Percentiles rank a stretch among this genome's conserved stretches.
Conservation (phyloP, 139 green algal species). For the Coelastrella sp. region DNA sequence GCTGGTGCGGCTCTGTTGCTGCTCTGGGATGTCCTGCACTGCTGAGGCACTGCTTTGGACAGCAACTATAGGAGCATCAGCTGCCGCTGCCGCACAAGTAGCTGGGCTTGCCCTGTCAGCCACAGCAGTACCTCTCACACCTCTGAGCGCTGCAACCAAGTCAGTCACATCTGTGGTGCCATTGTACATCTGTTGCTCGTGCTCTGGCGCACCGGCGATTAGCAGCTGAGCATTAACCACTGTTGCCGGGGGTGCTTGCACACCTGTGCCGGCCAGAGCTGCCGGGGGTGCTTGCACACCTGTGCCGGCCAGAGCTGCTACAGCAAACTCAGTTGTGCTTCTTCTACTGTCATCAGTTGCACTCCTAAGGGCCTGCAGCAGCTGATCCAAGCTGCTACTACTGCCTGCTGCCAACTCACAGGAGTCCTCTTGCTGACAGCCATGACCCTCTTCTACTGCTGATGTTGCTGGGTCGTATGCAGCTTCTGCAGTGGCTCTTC, state of each 20-base stretch:
- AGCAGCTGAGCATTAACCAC: neutral
- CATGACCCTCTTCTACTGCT: neutral
- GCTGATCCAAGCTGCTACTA: neutral
- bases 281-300: neutral
- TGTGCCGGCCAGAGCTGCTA: neutral
- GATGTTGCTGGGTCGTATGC: neutral
- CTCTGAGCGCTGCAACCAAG: neutral
- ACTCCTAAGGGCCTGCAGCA: neutral
- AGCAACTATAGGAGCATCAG: too few species aligned
- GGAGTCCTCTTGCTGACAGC: neutral
- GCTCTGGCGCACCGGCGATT: neutral
- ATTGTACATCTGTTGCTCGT: neutral
- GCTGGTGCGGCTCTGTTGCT: neutral
- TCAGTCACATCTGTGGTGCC: neutral
- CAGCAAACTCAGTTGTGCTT: neutral
- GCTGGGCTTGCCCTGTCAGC: neutral
- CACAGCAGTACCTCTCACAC: neutral
- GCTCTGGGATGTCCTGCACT: too few species aligned
- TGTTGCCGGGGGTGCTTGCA: neutral
- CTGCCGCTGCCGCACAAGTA: too few species aligned
- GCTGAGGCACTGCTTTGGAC: too few species aligned
- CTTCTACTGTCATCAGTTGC: conserved; percentile 29
- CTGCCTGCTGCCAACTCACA: neutral
- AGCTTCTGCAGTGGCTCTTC: neutral
- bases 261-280: neutral